Evolutionary conservation across 2,329 filamentous ascomycete species (phyloP).

Genomic region (Fusarium sacchari): DNA sequence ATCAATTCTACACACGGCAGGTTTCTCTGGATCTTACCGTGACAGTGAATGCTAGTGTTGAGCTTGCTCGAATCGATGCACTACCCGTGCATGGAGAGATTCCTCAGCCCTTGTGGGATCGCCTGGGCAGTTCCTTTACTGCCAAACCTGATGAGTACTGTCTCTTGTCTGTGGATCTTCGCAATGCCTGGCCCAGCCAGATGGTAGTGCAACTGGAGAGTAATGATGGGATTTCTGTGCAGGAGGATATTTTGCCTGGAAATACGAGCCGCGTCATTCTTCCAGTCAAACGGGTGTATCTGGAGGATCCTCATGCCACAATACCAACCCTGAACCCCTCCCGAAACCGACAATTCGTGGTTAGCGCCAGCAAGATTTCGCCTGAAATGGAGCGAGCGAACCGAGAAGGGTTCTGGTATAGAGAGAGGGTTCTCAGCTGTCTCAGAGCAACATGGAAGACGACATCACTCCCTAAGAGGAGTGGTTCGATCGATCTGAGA

Average conservation of each 20-base stretch:
- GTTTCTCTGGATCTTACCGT: constrained; percentile 83
- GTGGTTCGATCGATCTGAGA: constrained; percentile 79
- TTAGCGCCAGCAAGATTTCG: constrained; percentile 80
- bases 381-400: constrained; percentile 81
- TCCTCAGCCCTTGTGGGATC: constrained; percentile 68
- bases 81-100: constrained; percentile 76
- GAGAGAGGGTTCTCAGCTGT: constrained; percentile 79
- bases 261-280: constrained; percentile 80
- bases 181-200: constrained; percentile 89
- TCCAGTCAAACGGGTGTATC: constrained; percentile 77
- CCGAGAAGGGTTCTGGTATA: constrained; percentile 91
- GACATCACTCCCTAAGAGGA: constrained; percentile 59
- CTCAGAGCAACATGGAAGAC: constrained; percentile 79
- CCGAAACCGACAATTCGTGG: constrained; percentile 91
- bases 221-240: constrained; percentile 59
- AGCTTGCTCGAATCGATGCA: constrained; percentile 82
- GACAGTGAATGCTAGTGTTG: constrained; percentile 91
- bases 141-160: constrained; percentile 72
- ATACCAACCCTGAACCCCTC: constrained; percentile 84
- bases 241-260: constrained; percentile 70
- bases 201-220: constrained; percentile 73
- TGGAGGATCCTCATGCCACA: constrained; percentile 79
- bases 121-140: constrained; percentile 49
- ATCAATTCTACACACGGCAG: constrained; percentile 85
- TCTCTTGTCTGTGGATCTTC: constrained; percentile 82